Percentiles rank a stretch among this genome's conserved stretches.
phyloP scores from a whole-genome alignment of 345 rosid genomes.

The Excoecaria agallocha region DNA sequence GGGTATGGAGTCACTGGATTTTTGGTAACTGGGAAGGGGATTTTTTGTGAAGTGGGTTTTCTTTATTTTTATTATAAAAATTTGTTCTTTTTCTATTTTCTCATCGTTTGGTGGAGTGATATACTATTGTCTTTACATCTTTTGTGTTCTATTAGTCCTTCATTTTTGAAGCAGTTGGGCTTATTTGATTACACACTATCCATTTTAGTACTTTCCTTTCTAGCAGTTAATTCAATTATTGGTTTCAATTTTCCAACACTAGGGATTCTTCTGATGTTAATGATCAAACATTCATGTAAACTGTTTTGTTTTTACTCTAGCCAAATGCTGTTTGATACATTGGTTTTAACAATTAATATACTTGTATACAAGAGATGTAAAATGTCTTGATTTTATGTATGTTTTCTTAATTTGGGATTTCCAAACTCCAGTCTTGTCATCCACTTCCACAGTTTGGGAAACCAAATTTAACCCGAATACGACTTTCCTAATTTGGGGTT shows the following conservation, averaged over 20 bases:
- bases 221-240: conserved; percentile 26
- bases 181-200: conserved; percentile 20
- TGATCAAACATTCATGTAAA: not conserved
- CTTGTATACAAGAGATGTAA: not conserved
- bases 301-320: not conserved
- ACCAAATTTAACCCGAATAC: conserved; percentile 35
- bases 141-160: conserved; percentile 13
- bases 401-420: conserved; percentile 26
- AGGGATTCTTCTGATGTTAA: conserved; percentile 1
- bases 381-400: conserved; percentile 33
- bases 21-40: conserved; percentile 26
- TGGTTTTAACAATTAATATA: too few species aligned
- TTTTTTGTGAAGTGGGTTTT: conserved; percentile 20
- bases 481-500: conserved; percentile 61
- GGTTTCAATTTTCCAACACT: conserved; percentile 19
- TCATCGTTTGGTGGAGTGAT: conserved; percentile 3
- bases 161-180: conserved; percentile 13
- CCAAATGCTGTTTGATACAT: not conserved
- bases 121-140: not conserved
- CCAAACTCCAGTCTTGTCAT: conserved; percentile 42
- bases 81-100: not conserved
- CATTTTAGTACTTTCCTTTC: conserved; percentile 17
- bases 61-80: not conserved
- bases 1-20: conserved; percentile 23
- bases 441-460: conserved; percentile 38